A percentile compares a stretch with the other conserved stretches of the same genome.
phyloP scores from a whole-genome alignment of 2,329 filamentous ascomycete species.

The Huntiella decipiens region DNA sequence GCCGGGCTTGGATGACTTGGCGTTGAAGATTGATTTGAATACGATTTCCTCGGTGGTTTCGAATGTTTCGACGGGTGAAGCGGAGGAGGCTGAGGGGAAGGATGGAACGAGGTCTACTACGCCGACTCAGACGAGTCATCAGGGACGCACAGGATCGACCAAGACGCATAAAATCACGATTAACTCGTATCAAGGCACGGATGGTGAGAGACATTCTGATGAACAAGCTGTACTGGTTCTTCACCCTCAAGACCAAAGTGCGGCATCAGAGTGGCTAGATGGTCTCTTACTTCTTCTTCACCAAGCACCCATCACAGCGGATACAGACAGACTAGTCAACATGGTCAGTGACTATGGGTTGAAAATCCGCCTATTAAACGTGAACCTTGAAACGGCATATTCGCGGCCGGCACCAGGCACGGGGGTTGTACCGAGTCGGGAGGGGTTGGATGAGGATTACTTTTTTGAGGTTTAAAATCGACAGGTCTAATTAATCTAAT shows the following conservation, averaged over 20 bases:
- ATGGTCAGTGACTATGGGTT: constrained; percentile 79
- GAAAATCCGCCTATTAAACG: constrained; percentile 81
- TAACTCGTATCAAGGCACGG: constrained; percentile 44
- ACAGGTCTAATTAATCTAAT: background rate
- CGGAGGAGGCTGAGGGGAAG: constrained; percentile 27
- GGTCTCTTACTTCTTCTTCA: constrained; percentile 87
- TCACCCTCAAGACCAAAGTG: constrained; percentile 57
- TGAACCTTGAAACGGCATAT: constrained; percentile 62
- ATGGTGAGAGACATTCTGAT: constrained; percentile 21
- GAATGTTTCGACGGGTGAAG: constrained; percentile 51
- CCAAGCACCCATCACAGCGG: constrained; percentile 89
- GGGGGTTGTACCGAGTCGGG: constrained; percentile 59
- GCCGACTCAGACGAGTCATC: background rate
- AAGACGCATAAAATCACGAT: constrained; percentile 78
- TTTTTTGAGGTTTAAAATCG: constrained; percentile 50
- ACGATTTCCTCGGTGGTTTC: constrained; percentile 85
- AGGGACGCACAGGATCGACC: background rate
- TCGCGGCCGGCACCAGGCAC: constrained; percentile 48
- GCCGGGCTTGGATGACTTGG: constrained; percentile 53
- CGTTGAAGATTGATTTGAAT: constrained; percentile 69
- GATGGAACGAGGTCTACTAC: constrained; percentile 13
- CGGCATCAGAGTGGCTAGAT: constrained; percentile 93
- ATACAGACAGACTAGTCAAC: constrained; percentile 77
- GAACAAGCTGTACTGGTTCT: constrained; percentile 69
- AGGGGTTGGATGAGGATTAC: constrained; percentile 81